Percentiles rank a stretch among this genome's conserved stretches.
phyloP scores from a whole-genome alignment of 1,284 basidiomycete species.

The Macrocystidia cucumis region DNA sequence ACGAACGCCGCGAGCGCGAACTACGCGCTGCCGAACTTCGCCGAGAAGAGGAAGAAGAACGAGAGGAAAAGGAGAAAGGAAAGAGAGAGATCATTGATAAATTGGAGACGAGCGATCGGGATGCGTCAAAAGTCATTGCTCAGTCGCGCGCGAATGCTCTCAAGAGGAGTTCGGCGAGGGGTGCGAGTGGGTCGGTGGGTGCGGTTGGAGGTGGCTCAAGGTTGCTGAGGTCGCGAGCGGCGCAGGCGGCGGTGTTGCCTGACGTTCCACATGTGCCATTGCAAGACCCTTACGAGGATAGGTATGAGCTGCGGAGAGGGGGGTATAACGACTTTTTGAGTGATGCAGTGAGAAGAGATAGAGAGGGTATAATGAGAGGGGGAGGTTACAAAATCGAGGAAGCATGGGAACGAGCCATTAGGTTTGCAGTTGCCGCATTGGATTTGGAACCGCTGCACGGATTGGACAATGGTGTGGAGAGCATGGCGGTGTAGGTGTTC shows the following conservation, averaged over 20 bases:
- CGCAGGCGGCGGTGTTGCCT: constrained; percentile 50
- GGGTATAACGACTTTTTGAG: constrained; percentile 69
- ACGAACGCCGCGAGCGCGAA: constrained; percentile 63
- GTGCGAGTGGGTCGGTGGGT: constrained; percentile 32
- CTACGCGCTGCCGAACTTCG: constrained; percentile 61
- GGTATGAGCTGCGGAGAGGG: constrained; percentile 40
- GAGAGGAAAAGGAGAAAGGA: constrained; percentile 70
- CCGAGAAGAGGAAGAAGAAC: constrained; percentile 67
- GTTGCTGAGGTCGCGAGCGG: constrained; percentile 48
- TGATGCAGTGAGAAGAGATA: constrained; percentile 68
- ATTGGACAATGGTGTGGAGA: constrained; percentile 12
- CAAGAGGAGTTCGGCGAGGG: constrained; percentile 49
- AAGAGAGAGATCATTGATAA: constrained; percentile 74
- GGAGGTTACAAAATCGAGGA: constrained; percentile 80
- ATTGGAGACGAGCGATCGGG: constrained; percentile 67
- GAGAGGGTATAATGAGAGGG: constrained; percentile 74
- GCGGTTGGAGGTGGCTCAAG: constrained; percentile 47
- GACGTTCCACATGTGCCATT: constrained; percentile 73
- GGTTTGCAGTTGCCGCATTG: constrained; percentile 70
- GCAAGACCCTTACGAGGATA: constrained; percentile 70
- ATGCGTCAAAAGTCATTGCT: constrained; percentile 62
- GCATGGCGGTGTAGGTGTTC: no score
- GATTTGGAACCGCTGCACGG: constrained; percentile 41
- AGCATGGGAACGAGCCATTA: constrained; percentile 82
- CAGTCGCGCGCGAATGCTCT: constrained; percentile 59